Conservation (phyloP, 371 early-diverging fungal species). For the Conidiobolus coronatus region DNA sequence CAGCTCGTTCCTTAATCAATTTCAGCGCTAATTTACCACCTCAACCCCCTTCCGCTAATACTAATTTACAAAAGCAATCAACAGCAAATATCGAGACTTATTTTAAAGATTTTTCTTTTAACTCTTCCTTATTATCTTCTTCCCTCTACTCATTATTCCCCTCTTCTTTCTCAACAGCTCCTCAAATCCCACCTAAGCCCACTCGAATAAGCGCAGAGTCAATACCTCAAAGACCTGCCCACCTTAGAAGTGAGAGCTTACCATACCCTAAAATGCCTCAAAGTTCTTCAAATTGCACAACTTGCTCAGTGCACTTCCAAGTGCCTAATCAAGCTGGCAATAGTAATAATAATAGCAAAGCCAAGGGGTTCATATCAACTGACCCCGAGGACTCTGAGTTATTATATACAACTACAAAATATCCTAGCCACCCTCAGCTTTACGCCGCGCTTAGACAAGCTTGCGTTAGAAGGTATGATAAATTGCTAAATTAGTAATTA, state of each 20-base stretch:
- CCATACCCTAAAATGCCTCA: neutral
- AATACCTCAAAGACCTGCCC: neutral
- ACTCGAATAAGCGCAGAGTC: neutral
- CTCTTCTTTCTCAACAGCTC: neutral
- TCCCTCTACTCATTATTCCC: neutral
- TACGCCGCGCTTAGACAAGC: conserved; percentile 27
- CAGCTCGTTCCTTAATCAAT: neutral
- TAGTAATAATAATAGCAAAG: neutral
- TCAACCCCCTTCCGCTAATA: neutral
- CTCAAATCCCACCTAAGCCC: neutral
- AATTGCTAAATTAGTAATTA: neutral
- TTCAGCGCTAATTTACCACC: neutral
- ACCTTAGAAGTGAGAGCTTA: neutral
- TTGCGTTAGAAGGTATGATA: conserved; percentile 27
- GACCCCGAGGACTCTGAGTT: conserved; percentile 20
- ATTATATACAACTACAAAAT: conserved; percentile 19
- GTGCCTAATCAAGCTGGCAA: conserved; percentile 8
- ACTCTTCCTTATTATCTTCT: neutral
- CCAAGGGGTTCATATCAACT: conserved; percentile 14
- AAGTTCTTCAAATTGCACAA: conserved; percentile 12
- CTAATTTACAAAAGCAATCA: neutral
- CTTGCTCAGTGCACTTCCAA: conserved; percentile 19
- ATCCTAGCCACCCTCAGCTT: conserved; percentile 20
- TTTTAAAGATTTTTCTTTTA: too few species aligned
- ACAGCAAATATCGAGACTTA: too few species aligned